Conservation (phyloP, 805 yeast genomes). For the Kregervanrija pseudodelftensis region DNA sequence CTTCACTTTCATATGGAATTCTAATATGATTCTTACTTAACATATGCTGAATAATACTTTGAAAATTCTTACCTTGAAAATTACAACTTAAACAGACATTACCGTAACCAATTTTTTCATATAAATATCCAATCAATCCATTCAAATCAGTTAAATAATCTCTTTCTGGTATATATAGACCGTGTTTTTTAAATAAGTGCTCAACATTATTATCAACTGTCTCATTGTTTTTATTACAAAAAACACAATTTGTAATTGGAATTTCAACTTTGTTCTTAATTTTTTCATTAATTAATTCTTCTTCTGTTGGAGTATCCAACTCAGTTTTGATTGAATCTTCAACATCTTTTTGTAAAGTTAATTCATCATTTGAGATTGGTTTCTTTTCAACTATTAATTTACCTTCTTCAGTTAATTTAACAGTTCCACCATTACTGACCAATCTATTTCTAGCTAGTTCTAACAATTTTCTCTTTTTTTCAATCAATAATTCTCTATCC, state of each 20-base stretch:
- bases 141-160: slow-evolving; percentile 57
- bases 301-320: slow-evolving; percentile 27
- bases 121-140: slow-evolving; percentile 71
- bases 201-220: slow-evolving; percentile 39
- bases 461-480: slow-evolving; percentile 40
- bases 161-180: slow-evolving; percentile 82
- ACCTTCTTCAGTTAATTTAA: slow-evolving; percentile 21
- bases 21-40: slow-evolving; percentile 77
- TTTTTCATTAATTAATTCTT: slow-evolving; percentile 38
- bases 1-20: slow-evolving; percentile 79
- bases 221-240: slow-evolving; percentile 34
- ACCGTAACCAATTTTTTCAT: slow-evolving; percentile 77
- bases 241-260: slow-evolving; percentile 43
- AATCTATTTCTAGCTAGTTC: slow-evolving; percentile 39
- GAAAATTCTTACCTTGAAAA: slow-evolving; percentile 77
- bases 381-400: slow-evolving; percentile 13
- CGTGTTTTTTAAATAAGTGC: slow-evolving; percentile 78
- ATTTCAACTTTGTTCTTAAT: slow-evolving; percentile 39
- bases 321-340: slow-evolving; percentile 13
- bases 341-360: slow-evolving; percentile 11
- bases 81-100: slow-evolving; percentile 76
- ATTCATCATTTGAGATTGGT: slow-evolving; percentile 13
- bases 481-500: slow-evolving; percentile 42
- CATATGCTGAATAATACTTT: slow-evolving; percentile 88
- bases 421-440: slow-evolving; percentile 25